Conservation (phyloP, 2,329 filamentous ascomycete species). For the Xylariaceae sp. region DNA sequence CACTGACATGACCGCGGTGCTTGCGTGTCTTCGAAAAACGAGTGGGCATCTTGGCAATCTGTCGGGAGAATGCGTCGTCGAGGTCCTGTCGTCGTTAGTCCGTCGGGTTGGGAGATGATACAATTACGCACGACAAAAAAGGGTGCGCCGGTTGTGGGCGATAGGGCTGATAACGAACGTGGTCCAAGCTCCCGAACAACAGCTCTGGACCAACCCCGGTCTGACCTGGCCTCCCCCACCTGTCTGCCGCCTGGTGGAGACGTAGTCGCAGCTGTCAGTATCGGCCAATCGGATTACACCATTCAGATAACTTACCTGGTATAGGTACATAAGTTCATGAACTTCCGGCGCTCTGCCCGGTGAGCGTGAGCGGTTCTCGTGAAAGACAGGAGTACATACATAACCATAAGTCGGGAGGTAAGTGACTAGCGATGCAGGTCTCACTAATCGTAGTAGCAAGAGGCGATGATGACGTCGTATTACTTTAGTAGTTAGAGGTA, state of each 20-base stretch:
- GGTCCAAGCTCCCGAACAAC: constrained; percentile 4
- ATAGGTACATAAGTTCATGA: neutral
- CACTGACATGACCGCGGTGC: constrained; percentile 88
- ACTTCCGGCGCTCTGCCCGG: no score
- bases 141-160: constrained; percentile 18
- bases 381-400: no score
- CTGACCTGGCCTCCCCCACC: neutral
- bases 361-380: no score
- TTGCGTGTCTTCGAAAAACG: constrained; percentile 22
- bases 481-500: no score
- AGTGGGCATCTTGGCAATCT: constrained; percentile 21
- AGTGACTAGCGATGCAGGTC: no score
- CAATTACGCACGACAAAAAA: constrained; percentile 20
- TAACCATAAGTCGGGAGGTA: no score
- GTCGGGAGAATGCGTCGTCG: constrained; percentile 15
- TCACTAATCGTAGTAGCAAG: no score
- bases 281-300: constrained; percentile 11
- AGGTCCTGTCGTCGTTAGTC: constrained; percentile 15
- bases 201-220: neutral
- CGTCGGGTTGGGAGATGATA: constrained; percentile 13
- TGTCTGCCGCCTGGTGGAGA: neutral
- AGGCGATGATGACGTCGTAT: no score
- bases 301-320: neutral
- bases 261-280: neutral
- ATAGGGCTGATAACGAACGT: constrained; percentile 18